A percentile compares a stretch with the other conserved stretches of the same genome.
phyloP scores from a whole-genome alignment of 78 protist species.

The Pigoraptor vietnamica region DNA sequence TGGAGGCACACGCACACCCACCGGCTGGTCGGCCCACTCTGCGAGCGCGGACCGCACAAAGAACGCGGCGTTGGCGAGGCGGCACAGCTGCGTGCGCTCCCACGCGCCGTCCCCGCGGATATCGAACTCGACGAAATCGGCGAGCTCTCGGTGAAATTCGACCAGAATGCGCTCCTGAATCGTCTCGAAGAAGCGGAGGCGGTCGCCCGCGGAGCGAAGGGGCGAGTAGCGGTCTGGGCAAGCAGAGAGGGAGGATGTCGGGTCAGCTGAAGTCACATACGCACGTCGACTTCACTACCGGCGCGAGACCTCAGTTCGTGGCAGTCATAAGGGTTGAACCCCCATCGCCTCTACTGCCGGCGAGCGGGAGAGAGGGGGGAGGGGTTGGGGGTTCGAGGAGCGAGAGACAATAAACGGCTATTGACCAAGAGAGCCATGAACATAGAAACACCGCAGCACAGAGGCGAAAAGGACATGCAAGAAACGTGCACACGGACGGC shows the following conservation, averaged over 20 bases:
- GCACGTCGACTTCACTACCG: too few species aligned
- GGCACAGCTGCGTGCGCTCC: background rate
- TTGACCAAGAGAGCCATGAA: too few species aligned
- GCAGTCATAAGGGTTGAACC: too few species aligned
- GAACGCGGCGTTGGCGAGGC: background rate
- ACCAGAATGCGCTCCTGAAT: background rate
- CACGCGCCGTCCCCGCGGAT: background rate
- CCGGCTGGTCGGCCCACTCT: background rate
- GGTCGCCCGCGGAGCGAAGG: background rate
- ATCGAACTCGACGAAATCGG: background rate
- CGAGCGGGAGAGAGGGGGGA: too few species aligned
- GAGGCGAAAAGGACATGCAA: background rate
- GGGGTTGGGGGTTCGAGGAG: too few species aligned
- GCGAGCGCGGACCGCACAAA: background rate
- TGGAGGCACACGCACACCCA: background rate
- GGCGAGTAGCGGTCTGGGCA: background rate
- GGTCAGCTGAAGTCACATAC: too few species aligned
- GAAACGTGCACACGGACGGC: background rate
- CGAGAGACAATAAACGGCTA: too few species aligned
- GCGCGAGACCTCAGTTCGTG: too few species aligned
- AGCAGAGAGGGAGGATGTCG: too few species aligned
- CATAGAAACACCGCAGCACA: too few species aligned
- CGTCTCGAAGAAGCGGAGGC: background rate
- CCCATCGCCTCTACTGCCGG: too few species aligned
- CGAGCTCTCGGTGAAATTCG: background rate